Percentiles rank a stretch among this genome's conserved stretches.
These are phyloP conservation scores for Hymenotorrendiella dingleyae DNA, from an alignment of 2,329 filamentous ascomycete species.

Conservation along the genomic window DNA sequence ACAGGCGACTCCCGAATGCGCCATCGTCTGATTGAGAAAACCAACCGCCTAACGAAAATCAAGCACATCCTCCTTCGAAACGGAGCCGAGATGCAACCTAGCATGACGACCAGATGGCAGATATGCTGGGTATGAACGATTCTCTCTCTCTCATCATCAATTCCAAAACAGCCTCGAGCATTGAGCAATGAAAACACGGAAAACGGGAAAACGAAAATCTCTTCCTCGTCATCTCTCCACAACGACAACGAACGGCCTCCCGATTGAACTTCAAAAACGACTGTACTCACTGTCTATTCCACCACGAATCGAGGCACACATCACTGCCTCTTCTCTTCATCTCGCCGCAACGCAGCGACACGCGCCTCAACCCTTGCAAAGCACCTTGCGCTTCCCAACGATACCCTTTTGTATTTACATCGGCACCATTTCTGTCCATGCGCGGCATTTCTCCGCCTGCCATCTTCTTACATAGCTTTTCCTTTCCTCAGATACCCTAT, in stretches of 20 bases:
- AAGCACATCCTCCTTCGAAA: constrained; percentile 10
- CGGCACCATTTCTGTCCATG: not conserved
- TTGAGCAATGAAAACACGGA: too few species aligned
- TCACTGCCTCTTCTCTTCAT: not conserved
- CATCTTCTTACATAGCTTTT: too few species aligned
- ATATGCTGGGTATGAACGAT: too few species aligned
- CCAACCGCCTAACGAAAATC: constrained; percentile 12
- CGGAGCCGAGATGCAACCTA: constrained; percentile 14
- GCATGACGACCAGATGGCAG: constrained; percentile 13
- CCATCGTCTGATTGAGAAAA: constrained; percentile 4
- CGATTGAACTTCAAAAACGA: too few species aligned
- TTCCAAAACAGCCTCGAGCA: too few species aligned
- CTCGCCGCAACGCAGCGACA: not conserved
- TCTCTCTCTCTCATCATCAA: too few species aligned
- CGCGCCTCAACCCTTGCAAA: not conserved
- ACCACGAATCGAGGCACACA: too few species aligned
- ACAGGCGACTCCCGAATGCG: constrained; percentile 3
- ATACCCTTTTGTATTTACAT: constrained; percentile 2
- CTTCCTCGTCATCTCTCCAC: too few species aligned
- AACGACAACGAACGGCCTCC: too few species aligned
- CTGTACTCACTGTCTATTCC: too few species aligned
- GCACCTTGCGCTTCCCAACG: not conserved
- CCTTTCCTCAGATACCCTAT: constrained; percentile 2
- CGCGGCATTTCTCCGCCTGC: too few species aligned
- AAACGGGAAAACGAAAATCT: too few species aligned